Evolutionary conservation across 305 asterid genomes (phyloP).

Genomic region (Stenogyne calaminthoides): DNA sequence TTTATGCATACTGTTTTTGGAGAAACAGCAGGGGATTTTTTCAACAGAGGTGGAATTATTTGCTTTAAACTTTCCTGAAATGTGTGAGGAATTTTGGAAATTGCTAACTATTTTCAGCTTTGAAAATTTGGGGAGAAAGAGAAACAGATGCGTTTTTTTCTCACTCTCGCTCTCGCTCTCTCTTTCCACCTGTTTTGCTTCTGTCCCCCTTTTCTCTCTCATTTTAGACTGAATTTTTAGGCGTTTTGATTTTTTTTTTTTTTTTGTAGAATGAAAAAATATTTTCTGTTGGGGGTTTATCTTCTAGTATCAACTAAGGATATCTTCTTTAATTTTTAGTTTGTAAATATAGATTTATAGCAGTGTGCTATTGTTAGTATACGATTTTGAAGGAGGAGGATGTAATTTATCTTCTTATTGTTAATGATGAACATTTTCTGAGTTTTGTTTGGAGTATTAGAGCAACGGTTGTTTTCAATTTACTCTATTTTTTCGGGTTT

Average conservation of each 20-base stretch:
- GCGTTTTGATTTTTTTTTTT: too few relatives aligned
- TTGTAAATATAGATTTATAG: background rate
- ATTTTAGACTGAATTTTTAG: background rate
- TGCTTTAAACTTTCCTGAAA: conserved; percentile 21
- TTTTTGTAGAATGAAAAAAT: too few relatives aligned
- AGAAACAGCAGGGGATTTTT: conserved; percentile 20
- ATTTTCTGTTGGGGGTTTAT: too few relatives aligned
- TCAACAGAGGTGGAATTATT: conserved; percentile 13
- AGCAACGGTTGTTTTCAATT: background rate
- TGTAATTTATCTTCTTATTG: background rate
- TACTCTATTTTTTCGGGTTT: background rate
- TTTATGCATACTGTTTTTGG: conserved; percentile 32
- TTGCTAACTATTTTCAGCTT: conserved; percentile 9
- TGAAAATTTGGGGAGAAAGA: conserved; percentile 31
- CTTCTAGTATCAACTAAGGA: conserved; percentile 26
- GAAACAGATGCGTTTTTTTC: conserved; percentile 13
- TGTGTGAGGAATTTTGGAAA: conserved; percentile 9
- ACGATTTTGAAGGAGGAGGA: background rate
- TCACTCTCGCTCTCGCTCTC: background rate
- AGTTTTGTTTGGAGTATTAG: background rate
- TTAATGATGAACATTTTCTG: background rate
- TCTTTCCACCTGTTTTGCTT: background rate
- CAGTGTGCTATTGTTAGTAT: background rate
- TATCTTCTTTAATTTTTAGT: background rate
- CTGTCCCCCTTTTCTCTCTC: background rate